Evolutionary conservation across 768 basidiomycete species (phyloP), one percentile per base, ranked within the genome.

Genomic region (Phlegmacium glaucopus): DNA sequence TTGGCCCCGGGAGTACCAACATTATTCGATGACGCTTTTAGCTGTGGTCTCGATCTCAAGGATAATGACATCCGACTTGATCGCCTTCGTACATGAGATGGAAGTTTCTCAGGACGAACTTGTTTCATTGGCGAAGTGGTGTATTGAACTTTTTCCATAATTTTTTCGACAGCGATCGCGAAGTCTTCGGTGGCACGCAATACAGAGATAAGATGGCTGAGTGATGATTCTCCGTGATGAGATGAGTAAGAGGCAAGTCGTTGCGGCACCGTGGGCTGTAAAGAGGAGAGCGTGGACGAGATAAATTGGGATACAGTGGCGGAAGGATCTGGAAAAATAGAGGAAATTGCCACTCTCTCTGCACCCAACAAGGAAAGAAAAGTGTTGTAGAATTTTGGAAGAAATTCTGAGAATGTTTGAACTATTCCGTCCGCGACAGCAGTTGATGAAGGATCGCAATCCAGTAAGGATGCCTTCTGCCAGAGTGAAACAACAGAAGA

Each of bases 281-380:
- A 78, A 8, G 81, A 74, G 15, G 86, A 84, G 34, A 97, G 69
- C 11, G 85, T 87, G 13, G 89, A 86, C 13, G 85, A 84, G 48
- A 97, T 84, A 60, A 97, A 85, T 27, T 82, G 74, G 1, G 92
- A 87, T 10, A 96, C 76, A 1, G 88, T 87, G 26, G 70, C 62
- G 42, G 80, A 75, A 7, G 93, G 88, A 59, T 95, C 84, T 1
- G 93, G 90, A 64, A 97, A 97, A 57, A 98, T 93, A 22, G 80
- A 75, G 2, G 87, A 83, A 49, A 95, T 83, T 26, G 83, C 79
- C 1, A 73, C 69, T 34, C 85, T 77, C 64, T 97, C 94, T 9
- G 76, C 73, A 30, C 82, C 77, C 4, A 98, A 70, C 30, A 88
- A 68, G 3, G 73, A 50, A 28, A 86, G 62, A 49, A 97, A 83